Base-by-base conservation (phyloP, 164 flowering plant genomes). In the Santalum album region DNA sequence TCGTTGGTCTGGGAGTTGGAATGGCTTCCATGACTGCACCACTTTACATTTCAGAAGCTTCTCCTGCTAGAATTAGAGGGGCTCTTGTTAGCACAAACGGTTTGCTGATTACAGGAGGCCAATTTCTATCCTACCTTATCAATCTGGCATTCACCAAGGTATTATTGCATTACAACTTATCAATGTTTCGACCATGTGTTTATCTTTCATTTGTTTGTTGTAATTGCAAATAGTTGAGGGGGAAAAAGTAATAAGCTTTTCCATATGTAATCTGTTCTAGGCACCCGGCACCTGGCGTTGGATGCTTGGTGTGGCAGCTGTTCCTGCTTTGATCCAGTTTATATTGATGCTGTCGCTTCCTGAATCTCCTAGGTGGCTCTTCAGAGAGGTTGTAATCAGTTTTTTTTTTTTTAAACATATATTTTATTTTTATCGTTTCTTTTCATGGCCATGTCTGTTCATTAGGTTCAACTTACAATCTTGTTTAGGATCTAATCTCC, bases 21-120 rank as follows among this genome's bases (percentile, higher is more conserved):
- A 82, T 84, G 90, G 92, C 97, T 10, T 90, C 95, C 44, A 90
- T 86, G 92, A 90, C 95, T 1, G 40, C 97, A 3, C 92, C 95
- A 10, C 82, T 86, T 19, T 90, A 90, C 57, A 90, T 86, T 29
- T 90, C 96, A 0, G 96, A 90, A 72, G 79, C 85, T 40, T 90
- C 98, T 35, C 96, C 98, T 25, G 81, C 91, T 32, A 79, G 62
- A 63, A 81, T 91, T 27, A 69, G 98, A 64, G 98, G 98, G 1
- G 98, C 96, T 19, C 80, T 91, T 51, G 96, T 86, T 36, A 80
- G 91, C 71, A 70, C 78, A 11, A 91, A 87, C 25, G 95, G 88
- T 5, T 62, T 91, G 53, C 77, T 88, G 0, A 80, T 90, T 45
- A 87, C 98, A 2, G 84, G 86, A 25, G 98, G 98, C 1, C 96